Base-by-base conservation (phyloP, 2,329 filamentous ascomycete genomes). In the Orbilia ellipsospora region DNA sequence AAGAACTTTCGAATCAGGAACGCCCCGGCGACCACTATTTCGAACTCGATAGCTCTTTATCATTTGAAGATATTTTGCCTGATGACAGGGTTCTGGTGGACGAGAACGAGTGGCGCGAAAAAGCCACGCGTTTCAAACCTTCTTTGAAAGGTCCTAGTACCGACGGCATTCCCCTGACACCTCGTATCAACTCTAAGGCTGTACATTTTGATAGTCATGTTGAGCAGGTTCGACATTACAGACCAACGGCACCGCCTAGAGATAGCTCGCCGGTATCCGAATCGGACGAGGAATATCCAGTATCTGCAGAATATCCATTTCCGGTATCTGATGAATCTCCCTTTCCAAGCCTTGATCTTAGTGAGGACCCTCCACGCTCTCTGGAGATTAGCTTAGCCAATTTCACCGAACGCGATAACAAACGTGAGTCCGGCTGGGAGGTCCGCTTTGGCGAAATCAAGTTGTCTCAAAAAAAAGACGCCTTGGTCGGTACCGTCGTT, bases 31-130 rank as follows among this genome's bases (percentile, higher is more conserved):
- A 64, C 31, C 48, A 64, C 20, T 36, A 64, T 64, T 64, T 55
- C 16, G 60, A 63, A 6, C 48, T 63, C 4, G 60, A 63, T 36
- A 52, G 45, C 12, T 52, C 45, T 63, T 63, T 63, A 42, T 63
- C 60, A 15, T 63, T 63, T 54, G 60, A 63, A 23, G 60, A 63
- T 10, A 31, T 63, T 40, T 10, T 16, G 13, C 60, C n/a, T 23
- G 60, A 63, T 42, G 2, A 63, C n/a, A 63, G 60, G 16, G 48
- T 52, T 52, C 16, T 52, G 8, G 20, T 52, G 26, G 48, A 52
- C 18, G 48, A 52, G 18, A 52, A 23, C 20, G 48, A 52, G 16
- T 52, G 16, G 48, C 16, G 48, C 20, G 48, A 52, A 6, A 18
- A 52, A 52, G 18, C n/a, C 20, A 52, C 48, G 48, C 48, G 10